phyloP scores from a whole-genome alignment of 2,329 filamentous ascomycete species.

The Arthrobotrys musiformis region DNA sequence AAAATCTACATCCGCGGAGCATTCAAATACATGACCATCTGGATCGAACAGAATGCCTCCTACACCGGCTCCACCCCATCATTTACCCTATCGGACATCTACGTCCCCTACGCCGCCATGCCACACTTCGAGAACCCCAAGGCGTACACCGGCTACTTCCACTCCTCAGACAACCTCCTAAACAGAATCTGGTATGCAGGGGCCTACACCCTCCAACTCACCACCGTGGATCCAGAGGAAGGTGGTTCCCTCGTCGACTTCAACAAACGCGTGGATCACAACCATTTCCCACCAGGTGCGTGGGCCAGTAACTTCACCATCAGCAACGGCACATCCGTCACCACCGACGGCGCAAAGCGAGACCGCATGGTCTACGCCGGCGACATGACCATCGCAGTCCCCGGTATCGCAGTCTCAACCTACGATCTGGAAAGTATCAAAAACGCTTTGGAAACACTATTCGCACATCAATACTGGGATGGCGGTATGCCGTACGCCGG shows the following conservation, averaged over 20 bases:
- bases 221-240: constrained; percentile 61
- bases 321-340: constrained; percentile 61
- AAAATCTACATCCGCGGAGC: constrained; percentile 62
- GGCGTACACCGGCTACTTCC: constrained; percentile 69
- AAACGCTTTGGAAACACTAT: constrained; percentile 67
- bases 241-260: constrained; percentile 60
- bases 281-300: constrained; percentile 26
- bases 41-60: constrained; percentile 58
- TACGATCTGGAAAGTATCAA: constrained; percentile 67
- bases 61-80: constrained; percentile 57
- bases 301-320: constrained; percentile 62
- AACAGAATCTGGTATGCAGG: constrained; percentile 67
- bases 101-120: constrained; percentile 64
- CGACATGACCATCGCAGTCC: constrained; percentile 70
- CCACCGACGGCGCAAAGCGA: constrained; percentile 70
- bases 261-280: constrained; percentile 36
- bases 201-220: constrained; percentile 65
- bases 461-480: constrained; percentile 64
- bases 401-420: constrained; percentile 68
- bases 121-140: constrained; percentile 66
- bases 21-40: constrained; percentile 64
- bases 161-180: constrained; percentile 66
- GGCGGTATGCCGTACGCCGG: constrained; percentile 68
- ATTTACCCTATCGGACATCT: constrained; percentile 62
- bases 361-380: constrained; percentile 72